Percentiles rank a stretch among this genome's conserved stretches.
phyloP scores from a whole-genome alignment of 176 grass and related monocot species.

The Cymbopogon citratus region DNA sequence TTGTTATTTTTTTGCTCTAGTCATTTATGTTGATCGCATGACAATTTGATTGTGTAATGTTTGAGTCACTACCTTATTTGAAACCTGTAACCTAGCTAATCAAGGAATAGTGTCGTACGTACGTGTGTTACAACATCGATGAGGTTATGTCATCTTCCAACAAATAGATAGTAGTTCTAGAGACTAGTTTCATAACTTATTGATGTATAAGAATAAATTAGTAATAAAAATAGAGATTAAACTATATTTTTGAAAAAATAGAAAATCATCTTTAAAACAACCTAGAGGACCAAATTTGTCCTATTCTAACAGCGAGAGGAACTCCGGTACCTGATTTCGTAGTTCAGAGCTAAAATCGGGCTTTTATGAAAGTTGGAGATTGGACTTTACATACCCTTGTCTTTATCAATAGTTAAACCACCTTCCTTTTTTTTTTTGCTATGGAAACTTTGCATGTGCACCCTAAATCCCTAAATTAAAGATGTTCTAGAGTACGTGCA shows the following conservation, averaged over 20 bases:
- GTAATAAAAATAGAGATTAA: background rate
- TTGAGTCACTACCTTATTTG: background rate
- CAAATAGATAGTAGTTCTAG: background rate
- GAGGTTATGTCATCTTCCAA: background rate
- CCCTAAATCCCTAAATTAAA: no score
- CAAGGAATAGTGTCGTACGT: no score
- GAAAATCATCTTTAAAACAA: background rate
- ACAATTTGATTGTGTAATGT: background rate
- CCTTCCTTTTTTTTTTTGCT: background rate
- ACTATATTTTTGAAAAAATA: background rate
- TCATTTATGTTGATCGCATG: background rate
- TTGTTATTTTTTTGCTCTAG: background rate
- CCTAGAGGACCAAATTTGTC: background rate
- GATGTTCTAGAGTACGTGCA: background rate
- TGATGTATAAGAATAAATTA: no score
- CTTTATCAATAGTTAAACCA: background rate
- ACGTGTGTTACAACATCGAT: no score
- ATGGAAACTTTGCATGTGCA: background rate
- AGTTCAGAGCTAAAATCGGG: background rate
- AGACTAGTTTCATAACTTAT: background rate
- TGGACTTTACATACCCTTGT: background rate
- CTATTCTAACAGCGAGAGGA: no score
- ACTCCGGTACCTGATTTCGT: no score
- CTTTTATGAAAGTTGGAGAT: background rate
- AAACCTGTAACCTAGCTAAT: background rate